Base-by-base conservation (phyloP, 306 rosid species). In the Prunus campanulata region DNA sequence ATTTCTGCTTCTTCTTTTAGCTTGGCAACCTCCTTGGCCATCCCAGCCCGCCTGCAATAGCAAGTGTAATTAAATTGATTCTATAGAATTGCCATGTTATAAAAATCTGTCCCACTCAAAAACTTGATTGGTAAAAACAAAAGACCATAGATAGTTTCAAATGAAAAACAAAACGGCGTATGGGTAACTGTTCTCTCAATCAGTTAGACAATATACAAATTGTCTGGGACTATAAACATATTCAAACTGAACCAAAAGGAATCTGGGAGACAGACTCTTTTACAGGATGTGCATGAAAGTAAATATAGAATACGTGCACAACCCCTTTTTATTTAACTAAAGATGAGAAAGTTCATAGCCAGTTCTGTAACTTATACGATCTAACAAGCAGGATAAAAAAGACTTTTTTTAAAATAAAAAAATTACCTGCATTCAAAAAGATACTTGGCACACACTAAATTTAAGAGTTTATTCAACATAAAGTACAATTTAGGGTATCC, bases 21-120 rank as follows among this genome's bases (percentile, higher is more conserved):
- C 73, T 42, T 85, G 3, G 83, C 75, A 70, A 82, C 74, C 72
- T 88, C 91, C 81, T 85, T 83, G 69, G 89, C 91, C 89, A 88
- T 85, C 71, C 74, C 75, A 61, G 86, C 84, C 70, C 91, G 86
- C 86, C 91, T 88, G 77, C 5, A 78, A 74, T 54, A 54, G 57
- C 71, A 79, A 82, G 79, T 22, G 44, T 62, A 73, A 54, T 64
- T 4, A 46, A 24, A 68, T 63, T 55, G 59, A 71, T 35, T 71
- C 66, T 24, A 24, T 13, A 56, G 42, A 51, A 32, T 27, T 71
- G 32, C 18, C 47, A 27, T 24, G 44, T 6, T 39, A 39, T 39
- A 39, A 1, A 39, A 7, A 6, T 39, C 2, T 39, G 44, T 39
- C 44, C 42, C 42, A 6, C 42, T 35, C 8, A 35, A 35, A 35